phyloP scores from a whole-genome alignment of 129 eudicot species.

The Flaveria linearis region DNA sequence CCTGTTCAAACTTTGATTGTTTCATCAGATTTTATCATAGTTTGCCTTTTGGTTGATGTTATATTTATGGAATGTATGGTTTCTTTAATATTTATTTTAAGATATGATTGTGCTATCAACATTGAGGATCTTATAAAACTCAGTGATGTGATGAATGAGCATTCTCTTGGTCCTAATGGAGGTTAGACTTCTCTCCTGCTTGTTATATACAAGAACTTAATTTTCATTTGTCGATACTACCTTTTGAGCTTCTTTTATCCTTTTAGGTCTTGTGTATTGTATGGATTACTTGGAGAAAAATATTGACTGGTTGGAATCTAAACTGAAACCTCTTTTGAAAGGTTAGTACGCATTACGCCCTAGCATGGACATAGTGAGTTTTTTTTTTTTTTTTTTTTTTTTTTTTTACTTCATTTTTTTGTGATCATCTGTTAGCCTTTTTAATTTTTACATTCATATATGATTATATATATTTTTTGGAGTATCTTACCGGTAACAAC shows the following conservation, averaged over 20 bases:
- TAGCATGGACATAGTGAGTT: neutral
- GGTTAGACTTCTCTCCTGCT: slow-evolving; percentile 42
- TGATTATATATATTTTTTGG: neutral
- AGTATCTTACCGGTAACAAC: neutral
- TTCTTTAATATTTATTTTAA: slow-evolving; percentile 43
- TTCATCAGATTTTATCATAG: neutral
- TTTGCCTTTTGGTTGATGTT: slow-evolving; percentile 6
- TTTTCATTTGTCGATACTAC: neutral
- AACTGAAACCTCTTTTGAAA: slow-evolving; percentile 77
- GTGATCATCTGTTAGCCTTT: slow-evolving; percentile 7
- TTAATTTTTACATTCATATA: neutral
- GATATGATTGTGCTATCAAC: slow-evolving; percentile 71
- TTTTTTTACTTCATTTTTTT: neutral
- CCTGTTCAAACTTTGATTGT: slow-evolving; percentile 34
- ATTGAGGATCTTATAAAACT: slow-evolving; percentile 75
- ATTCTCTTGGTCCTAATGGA: slow-evolving; percentile 98
- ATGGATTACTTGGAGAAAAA: slow-evolving; percentile 98
- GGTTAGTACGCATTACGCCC: slow-evolving; percentile 50
- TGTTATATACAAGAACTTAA: neutral
- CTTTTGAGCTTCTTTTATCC: slow-evolving; percentile 1
- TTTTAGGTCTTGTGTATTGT: slow-evolving; percentile 80
- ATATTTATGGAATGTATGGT: neutral
- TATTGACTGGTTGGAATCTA: slow-evolving; percentile 88
- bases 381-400: no score
- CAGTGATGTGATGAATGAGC: slow-evolving; percentile 90